These are phyloP conservation scores for Rhodomyrtus tomentosa DNA, from an alignment of 345 rosid species.

Conservation along the genomic window DNA sequence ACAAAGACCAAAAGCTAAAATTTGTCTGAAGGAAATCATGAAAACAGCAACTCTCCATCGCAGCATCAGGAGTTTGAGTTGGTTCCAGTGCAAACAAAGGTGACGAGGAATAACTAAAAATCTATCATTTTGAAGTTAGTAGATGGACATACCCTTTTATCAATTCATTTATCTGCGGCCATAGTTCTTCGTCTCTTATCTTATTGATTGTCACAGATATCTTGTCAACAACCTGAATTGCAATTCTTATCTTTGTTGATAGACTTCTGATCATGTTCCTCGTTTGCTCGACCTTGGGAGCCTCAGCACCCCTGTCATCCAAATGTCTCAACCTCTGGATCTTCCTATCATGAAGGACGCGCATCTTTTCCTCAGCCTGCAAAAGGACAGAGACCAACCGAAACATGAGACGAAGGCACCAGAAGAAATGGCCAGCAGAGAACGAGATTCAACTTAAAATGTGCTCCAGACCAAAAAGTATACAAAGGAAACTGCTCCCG, in stretches of 20 bases:
- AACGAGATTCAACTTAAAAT: not conserved
- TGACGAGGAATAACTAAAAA: not conserved
- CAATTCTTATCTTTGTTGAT: constrained; percentile 76
- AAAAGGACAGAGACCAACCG: constrained; percentile 1
- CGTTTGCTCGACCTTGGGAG: constrained; percentile 48
- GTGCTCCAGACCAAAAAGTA: not conserved
- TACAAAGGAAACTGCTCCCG: not conserved
- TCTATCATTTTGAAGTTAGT: not conserved
- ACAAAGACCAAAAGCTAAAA: not conserved
- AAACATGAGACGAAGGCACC: not conserved
- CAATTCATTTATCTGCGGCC: constrained; percentile 84
- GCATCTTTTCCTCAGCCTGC: constrained; percentile 89
- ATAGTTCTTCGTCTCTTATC: constrained; percentile 92
- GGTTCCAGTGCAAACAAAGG: not conserved
- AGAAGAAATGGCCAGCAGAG: not conserved
- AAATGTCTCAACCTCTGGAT: constrained; percentile 59
- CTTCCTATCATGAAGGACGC: constrained; percentile 66
- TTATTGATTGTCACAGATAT: constrained; percentile 70
- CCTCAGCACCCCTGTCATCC: constrained; percentile 79
- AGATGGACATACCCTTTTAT: constrained; percentile 62
- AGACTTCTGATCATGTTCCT: constrained; percentile 41
- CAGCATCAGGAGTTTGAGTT: not conserved
- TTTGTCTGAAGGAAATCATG: not conserved
- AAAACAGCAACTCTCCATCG: not conserved
- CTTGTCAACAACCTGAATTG: constrained; percentile 86